Conservation (phyloP, 345 rosid genomes). For the Eucalyptus fibrosa region DNA sequence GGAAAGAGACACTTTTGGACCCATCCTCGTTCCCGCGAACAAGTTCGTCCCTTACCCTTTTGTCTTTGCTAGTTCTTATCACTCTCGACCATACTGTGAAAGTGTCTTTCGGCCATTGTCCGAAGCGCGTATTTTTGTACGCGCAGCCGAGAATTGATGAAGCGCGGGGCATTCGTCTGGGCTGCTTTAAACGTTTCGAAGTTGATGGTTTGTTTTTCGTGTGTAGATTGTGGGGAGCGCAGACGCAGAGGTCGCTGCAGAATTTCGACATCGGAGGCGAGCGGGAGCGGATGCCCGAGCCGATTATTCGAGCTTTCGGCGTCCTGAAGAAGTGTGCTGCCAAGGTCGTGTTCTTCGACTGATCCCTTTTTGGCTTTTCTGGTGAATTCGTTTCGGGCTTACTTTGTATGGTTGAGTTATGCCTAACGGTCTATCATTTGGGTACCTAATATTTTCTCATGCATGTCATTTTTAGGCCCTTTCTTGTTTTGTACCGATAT, state of each 20-base stretch:
- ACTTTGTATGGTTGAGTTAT: neutral
- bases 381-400: neutral
- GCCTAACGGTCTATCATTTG: neutral
- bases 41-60: conserved; percentile 22
- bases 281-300: conserved; percentile 91
- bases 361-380: neutral
- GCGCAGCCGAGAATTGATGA: neutral
- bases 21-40: conserved; percentile 76
- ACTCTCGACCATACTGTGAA: neutral
- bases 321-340: conserved; percentile 92
- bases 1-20: conserved; percentile 89
- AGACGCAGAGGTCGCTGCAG: conserved; percentile 90
- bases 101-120: neutral
- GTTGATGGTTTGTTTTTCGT: neutral
- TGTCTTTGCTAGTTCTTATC: neutral
- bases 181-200: neutral
- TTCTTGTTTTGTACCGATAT: neutral
- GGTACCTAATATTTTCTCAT: no score
- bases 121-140: neutral
- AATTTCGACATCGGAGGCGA: conserved; percentile 94
- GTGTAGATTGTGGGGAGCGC: conserved; percentile 88
- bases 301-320: conserved; percentile 90
- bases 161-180: neutral
- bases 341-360: conserved; percentile 26
- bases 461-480: neutral